A percentile compares a stretch with the other conserved stretches of the same genome.
Evolutionary conservation across 2,329 filamentous ascomycete genomes (phyloP).

Genomic region (Phyllosticta ampelicida): DNA sequence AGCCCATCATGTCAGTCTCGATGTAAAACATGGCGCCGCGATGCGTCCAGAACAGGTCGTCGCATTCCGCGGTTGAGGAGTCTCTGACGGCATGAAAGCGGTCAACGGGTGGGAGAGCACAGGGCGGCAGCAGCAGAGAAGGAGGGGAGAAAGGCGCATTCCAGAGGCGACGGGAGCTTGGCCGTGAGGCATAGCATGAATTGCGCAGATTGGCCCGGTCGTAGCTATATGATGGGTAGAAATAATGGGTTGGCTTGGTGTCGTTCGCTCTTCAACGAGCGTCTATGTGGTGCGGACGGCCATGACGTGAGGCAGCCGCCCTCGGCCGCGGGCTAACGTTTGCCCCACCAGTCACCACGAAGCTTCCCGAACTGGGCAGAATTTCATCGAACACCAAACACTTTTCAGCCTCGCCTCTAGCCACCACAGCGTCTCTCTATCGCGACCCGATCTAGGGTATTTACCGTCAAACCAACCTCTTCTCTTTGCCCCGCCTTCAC

Average conservation of each 20-base stretch:
- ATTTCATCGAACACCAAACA: neutral
- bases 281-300: too few species aligned
- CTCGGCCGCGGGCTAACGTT: neutral
- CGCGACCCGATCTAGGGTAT: neutral
- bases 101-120: neutral
- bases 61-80: neutral
- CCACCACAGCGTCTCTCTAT: neutral
- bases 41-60: neutral
- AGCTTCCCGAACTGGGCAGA: neutral
- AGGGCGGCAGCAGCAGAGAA: neutral
- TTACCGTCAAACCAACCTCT: conserved; percentile 5
- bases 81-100: neutral
- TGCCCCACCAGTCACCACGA: neutral
- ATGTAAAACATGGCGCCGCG: neutral
- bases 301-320: neutral
- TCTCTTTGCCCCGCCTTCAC: neutral
- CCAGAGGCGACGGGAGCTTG: neutral
- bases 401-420: conserved; percentile 9
- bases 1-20: neutral
- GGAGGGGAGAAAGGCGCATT: neutral
- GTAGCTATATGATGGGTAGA: neutral
- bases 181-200: neutral
- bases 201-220: neutral
- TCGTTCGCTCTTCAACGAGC: too few species aligned
- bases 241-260: neutral